Evolutionary conservation across 371 early-diverging fungal genomes (phyloP).

Genomic region (Mortierella polycephala): DNA sequence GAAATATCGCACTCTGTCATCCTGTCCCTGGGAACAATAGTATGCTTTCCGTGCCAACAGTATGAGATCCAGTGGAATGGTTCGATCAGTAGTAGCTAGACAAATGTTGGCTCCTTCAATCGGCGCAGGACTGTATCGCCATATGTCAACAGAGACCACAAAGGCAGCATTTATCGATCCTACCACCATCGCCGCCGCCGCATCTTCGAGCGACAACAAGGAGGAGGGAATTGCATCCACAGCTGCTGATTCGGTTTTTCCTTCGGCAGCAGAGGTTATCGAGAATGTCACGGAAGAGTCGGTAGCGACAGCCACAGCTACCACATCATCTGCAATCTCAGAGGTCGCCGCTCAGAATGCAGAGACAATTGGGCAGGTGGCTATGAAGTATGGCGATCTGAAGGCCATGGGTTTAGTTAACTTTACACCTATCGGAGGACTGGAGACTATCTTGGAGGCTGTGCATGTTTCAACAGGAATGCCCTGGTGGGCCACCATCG

Average conservation of each 20-base stretch:
- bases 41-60: constrained; percentile 21
- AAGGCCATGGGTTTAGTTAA: constrained; percentile 82
- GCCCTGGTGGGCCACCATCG: constrained; percentile 96
- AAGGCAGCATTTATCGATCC: constrained; percentile 41
- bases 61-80: constrained; percentile 21
- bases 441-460: constrained; percentile 82
- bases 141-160: constrained; percentile 43
- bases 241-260: constrained; percentile 19
- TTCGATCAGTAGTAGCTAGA: constrained; percentile 11
- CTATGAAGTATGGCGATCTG: constrained; percentile 81
- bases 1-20: neutral
- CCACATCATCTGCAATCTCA: constrained; percentile 18
- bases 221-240: constrained; percentile 8
- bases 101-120: constrained; percentile 30
- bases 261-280: constrained; percentile 41
- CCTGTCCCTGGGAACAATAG: neutral
- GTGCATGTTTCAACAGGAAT: constrained; percentile 85
- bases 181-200: constrained; percentile 13
- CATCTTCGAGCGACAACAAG: constrained; percentile 9
- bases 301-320: constrained; percentile 31
- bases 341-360: constrained; percentile 56
- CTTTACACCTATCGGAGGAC: constrained; percentile 80
- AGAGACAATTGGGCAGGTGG: constrained; percentile 59
- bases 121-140: constrained; percentile 36
- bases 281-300: constrained; percentile 40